Evolutionary conservation across 176 grass and related monocot species (phyloP), one percentile per base, ranked within the genome.

Genomic region (Themeda triandra): DNA sequence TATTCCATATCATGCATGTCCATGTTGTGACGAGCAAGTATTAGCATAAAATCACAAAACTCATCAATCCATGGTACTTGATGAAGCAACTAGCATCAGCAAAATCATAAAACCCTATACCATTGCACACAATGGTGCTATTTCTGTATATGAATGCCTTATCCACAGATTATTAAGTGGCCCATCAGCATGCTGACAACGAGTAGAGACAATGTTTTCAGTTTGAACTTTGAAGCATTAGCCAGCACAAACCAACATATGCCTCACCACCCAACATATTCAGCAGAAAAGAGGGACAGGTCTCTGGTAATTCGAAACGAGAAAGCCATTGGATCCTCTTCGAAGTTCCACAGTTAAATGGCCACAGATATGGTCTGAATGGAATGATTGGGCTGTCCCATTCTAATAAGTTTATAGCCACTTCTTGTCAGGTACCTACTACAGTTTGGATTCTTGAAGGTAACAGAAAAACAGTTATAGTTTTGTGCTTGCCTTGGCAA

Each of bases 401-500:
- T 86, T 76, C 48, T 83, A 76, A 33, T 27, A 82, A 83, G 65
- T 73, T 77, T 27, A 66, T 79, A 86, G 37, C 70, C 72, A 89
- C 83, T 77, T 75, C 71, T 86, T 86, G 60, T 77, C 81, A 85
- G 35, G 41, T 85, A 81, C 82, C 41, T 90, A 92, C 71, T 85
- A 49, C 78, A 86, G 71, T 90, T 90, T 76, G 77, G 70, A 79
- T 90, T 94, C 89, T 87, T 90, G 86, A 92, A 81, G 81, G 86
- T 83, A 92, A 75, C 66, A 89, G 72, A 87, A 90, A 95, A 91
- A 89, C 81, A 94, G 56, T 63, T n/a, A 86, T 78, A 83, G 73
- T 88, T 89, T 87, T 89, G 83, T 80, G 89, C 96, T 98, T 98
- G 96, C 96, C 96, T 98, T 98, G 84, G 91, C 91, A 83, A 98